phyloP scores from a whole-genome alignment of 345 rosid genomes.

The Sonneratia alba region DNA sequence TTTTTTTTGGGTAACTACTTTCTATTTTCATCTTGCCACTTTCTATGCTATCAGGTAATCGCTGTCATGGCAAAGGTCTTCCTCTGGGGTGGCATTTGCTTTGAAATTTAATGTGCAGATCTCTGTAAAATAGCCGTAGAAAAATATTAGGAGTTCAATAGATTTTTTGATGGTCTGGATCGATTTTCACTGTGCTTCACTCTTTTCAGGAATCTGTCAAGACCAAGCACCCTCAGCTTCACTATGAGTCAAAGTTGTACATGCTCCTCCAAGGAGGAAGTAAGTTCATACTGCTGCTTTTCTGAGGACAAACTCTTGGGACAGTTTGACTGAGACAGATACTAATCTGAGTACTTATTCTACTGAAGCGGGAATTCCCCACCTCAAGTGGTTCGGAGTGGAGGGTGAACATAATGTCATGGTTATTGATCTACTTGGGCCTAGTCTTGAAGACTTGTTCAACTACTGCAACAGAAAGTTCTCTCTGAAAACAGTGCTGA shows the following conservation, averaged over 20 bases:
- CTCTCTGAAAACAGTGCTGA: slow-evolving; percentile 63
- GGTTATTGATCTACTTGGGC: slow-evolving; percentile 92
- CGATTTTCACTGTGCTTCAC: neutral
- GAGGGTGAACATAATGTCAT: slow-evolving; percentile 69
- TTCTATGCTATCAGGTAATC: neutral
- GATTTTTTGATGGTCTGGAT: neutral
- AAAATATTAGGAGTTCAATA: neutral
- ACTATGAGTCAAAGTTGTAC: slow-evolving; percentile 74
- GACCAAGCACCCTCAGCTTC: slow-evolving; percentile 87
- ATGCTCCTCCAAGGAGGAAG: slow-evolving; percentile 92
- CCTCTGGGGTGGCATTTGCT: neutral
- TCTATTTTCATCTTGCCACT: neutral
- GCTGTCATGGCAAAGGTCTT: neutral
- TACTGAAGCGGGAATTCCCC: slow-evolving; percentile 66
- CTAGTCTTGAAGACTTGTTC: slow-evolving; percentile 81
- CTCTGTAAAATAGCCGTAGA: neutral
- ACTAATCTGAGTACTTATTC: slow-evolving; percentile 3
- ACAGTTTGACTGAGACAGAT: neutral
- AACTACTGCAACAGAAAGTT: slow-evolving; percentile 75
- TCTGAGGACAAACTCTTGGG: neutral
- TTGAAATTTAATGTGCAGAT: neutral
- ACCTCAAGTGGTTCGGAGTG: slow-evolving; percentile 86
- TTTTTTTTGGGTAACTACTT: too few species aligned
- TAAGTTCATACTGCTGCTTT: slow-evolving; percentile 24
- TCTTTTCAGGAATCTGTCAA: slow-evolving; percentile 56